Evolutionary conservation across 306 rosid species (phyloP), one percentile per base, ranked within the genome.

Genomic region (Vicia faba): DNA sequence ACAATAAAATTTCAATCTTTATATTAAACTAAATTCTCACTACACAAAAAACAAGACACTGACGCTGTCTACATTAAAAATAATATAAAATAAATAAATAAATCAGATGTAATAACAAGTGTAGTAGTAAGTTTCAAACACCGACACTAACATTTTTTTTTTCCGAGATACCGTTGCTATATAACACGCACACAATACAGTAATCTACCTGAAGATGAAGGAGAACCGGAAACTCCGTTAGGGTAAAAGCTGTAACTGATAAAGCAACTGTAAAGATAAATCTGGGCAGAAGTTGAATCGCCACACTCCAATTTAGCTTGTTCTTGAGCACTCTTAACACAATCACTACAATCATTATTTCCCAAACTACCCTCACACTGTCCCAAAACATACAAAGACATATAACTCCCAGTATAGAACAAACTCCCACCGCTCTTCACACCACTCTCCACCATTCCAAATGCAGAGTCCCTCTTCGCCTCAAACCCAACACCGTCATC

Each of bases 321-420:
- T 16, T 88, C 81, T 57, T 62, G 81, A 28, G 97, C 99, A 69
- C 77, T 80, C 63, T 71, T 82, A 44, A 93, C 54, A 78, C 99
- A 93, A 46, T 63, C 79, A 3, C 70, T 88, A 75, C 98, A 93
- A 79, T 85, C 93, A 11, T 66, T 81, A 62, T 38, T 69, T 20
- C 81, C 76, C 80, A 93, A 79, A 82, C 78, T 75, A 11, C 97
- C 89, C 33, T 93, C 89, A 20, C 99, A 93, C 86, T 93, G 99
- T 3, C 92, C 99, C 82, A 90, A 63, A 45, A 83, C 96, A 62
- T 88, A 93, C 5, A 93, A 62, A 7, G 87, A 80, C 80, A 84
- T 76, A 51, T 83, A 88, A 2, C 78, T 90, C 51, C 92, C 96
- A 0, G 96, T 81, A 75, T 88, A 89, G 40, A 90, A 93, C 85